A percentile compares a stretch with the other conserved stretches of the same genome.
phyloP scores from a whole-genome alignment of 169 alveolate species.

The Neospora caninum region DNA sequence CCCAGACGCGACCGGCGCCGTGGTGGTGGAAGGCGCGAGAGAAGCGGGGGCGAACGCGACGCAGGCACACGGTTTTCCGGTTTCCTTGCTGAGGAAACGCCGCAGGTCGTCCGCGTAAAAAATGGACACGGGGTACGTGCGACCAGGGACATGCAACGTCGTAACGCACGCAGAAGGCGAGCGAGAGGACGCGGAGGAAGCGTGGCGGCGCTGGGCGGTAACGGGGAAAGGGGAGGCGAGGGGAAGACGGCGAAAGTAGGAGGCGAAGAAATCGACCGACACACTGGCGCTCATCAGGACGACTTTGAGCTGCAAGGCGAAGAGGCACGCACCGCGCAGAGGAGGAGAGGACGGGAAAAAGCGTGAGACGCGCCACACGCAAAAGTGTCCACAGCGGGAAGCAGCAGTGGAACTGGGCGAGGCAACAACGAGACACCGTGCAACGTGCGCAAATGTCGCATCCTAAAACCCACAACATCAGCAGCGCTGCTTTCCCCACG shows the following conservation, averaged over 20 bases:
- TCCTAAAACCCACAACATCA: too few species aligned
- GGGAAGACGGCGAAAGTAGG: slow-evolving; percentile 82
- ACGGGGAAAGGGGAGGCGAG: slow-evolving; percentile 80
- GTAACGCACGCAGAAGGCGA: not conserved
- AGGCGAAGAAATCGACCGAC: slow-evolving; percentile 90
- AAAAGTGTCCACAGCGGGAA: too few species aligned
- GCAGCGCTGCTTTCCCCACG: too few species aligned
- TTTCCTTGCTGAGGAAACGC: slow-evolving; percentile 75
- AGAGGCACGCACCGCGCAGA: not conserved
- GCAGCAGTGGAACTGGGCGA: too few species aligned
- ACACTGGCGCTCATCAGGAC: slow-evolving; percentile 98
- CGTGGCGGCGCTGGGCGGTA: not conserved
- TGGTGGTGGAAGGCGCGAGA: not conserved
- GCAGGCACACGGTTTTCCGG: not conserved
- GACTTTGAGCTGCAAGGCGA: slow-evolving; percentile 82
- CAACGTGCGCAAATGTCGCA: too few species aligned
- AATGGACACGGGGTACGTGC: slow-evolving; percentile 97
- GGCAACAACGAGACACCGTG: too few species aligned
- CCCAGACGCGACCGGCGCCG: slow-evolving; percentile 90
- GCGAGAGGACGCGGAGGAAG: not conserved
- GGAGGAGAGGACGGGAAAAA: not conserved
- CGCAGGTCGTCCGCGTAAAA: slow-evolving; percentile 92
- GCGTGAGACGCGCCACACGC: not conserved
- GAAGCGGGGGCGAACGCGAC: not conserved
- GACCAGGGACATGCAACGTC: slow-evolving; percentile 94